A percentile compares a stretch with the other conserved stretches of the same genome.
Evolutionary conservation across 1,139 yeast species (phyloP).

Genomic region (Geotrichum restrictum): DNA sequence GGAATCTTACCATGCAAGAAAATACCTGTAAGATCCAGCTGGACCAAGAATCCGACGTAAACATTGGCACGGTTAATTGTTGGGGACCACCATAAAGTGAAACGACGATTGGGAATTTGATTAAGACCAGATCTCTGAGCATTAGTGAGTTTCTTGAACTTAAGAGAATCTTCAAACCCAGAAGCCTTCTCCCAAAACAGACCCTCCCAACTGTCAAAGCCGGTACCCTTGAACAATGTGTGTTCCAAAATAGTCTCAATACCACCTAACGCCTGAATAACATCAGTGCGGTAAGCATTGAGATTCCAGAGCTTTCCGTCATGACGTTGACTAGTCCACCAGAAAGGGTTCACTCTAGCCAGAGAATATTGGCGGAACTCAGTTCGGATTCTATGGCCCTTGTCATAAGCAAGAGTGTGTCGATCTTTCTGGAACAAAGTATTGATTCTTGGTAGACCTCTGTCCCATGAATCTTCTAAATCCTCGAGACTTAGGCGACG

Average conservation of each 20-base stretch:
- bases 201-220: conserved; percentile 98
- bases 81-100: conserved; percentile 99
- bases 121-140: conserved; percentile 97
- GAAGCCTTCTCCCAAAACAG: conserved; percentile 96
- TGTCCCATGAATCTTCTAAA: conserved; percentile 89
- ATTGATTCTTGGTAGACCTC: conserved; percentile 94
- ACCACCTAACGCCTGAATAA: conserved; percentile 95
- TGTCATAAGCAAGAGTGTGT: conserved; percentile 90
- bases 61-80: conserved; percentile 97
- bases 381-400: conserved; percentile 83
- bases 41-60: conserved; percentile 95
- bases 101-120: conserved; percentile 95
- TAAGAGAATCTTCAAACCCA: conserved; percentile 94
- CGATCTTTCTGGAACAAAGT: conserved; percentile 94
- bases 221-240: conserved; percentile 92
- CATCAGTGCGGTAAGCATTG: conserved; percentile 90
- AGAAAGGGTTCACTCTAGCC: conserved; percentile 76
- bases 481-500: conserved; percentile 89
- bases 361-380: conserved; percentile 72
- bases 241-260: conserved; percentile 95
- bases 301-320: conserved; percentile 96
- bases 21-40: conserved; percentile 92
- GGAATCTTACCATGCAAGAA: conserved; percentile 98
- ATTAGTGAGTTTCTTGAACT: conserved; percentile 88
- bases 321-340: conserved; percentile 95